Evolutionary conservation across 257 asterid species (phyloP), one percentile per base, ranked within the genome.

Genomic region (Gardenia jasminoides): DNA sequence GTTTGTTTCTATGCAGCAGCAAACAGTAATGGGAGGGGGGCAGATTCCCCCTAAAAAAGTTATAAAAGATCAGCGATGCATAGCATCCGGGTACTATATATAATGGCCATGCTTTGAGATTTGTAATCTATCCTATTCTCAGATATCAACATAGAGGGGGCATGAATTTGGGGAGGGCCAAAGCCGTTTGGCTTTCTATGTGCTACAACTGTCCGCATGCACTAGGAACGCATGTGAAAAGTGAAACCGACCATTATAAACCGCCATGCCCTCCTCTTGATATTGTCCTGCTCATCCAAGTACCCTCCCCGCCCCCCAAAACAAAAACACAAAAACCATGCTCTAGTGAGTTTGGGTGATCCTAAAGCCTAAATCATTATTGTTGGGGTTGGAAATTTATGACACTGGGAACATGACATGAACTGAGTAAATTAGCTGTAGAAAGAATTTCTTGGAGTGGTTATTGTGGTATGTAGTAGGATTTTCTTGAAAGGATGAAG

Each of bases 21-120:
- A 71, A 19, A 50, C 48, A 75, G 76, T 74, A 61, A 59, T 44
- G 79, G 72, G 78, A 47, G 8, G 70, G 76, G 24, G 76, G 79
- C 46, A 85, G 82, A 77, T 77, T 85, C 86, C 76, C 74, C 74
- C 83, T 70, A 72, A 56, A 76, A 77, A 79, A 69, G 84, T 79
- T 24, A 59, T 39, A 87, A 75, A 77, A 85, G 74, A 58, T 83
- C 87, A 88, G 81, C 84, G 52, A 78, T 76, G 11, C 31, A 83
- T 82, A 76, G 83, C 80, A 81, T 85, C 82, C 88, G 84, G 89
- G 87, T 75, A 76, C 78, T 6, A 80, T 61, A 44, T 64, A 46
- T 28, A 44, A 43, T 77, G 76, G 68, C 83, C 85, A 83, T 79
- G 31, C 86, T 79, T 80, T 71, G 56, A 73, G 80, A 80, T 43